These are phyloP conservation scores for Thielaviopsis euricoi DNA, from an alignment of 2,329 filamentous ascomycete genomes.

Conservation along the genomic window DNA sequence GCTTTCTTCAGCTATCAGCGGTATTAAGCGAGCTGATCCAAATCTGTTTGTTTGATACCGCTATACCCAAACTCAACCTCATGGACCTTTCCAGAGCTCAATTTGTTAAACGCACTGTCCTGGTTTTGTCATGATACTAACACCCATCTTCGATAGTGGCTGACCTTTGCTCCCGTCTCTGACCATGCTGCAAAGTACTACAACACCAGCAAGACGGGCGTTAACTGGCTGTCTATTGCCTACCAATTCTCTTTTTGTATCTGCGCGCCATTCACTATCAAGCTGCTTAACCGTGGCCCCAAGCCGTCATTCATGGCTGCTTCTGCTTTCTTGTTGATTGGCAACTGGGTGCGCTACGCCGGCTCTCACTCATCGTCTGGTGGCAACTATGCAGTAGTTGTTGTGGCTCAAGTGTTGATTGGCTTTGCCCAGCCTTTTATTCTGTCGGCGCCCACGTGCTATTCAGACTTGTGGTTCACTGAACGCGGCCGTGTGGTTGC, in stretches of 20 bases:
- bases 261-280: conserved; percentile 56
- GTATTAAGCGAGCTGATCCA: too few species aligned
- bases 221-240: conserved; percentile 86
- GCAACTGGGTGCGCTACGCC: conserved; percentile 84
- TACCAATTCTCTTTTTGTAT: conserved; percentile 75
- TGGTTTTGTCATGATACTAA: neutral
- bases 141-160: conserved; percentile 43
- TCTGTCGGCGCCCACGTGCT: conserved; percentile 72
- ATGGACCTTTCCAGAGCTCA: too few species aligned
- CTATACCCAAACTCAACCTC: too few species aligned
- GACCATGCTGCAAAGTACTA: conserved; percentile 62
- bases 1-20: too few species aligned
- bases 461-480: conserved; percentile 91
- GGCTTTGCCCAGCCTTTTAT: conserved; percentile 88
- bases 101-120: too few species aligned
- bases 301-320: conserved; percentile 60
- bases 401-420: conserved; percentile 84
- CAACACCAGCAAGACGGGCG: conserved; percentile 50
- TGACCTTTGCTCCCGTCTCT: conserved; percentile 78
- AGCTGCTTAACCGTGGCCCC: conserved; percentile 63
- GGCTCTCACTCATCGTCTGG: conserved; percentile 37
- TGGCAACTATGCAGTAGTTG: conserved; percentile 57
- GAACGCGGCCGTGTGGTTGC: conserved; percentile 58
- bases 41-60: too few species aligned
- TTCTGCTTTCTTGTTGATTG: conserved; percentile 56